Percentiles rank a stretch among this genome's conserved stretches.
Evolutionary conservation across 164 flowering plant genomes (phyloP).

Genomic region (Dillenia suffruticosa): DNA sequence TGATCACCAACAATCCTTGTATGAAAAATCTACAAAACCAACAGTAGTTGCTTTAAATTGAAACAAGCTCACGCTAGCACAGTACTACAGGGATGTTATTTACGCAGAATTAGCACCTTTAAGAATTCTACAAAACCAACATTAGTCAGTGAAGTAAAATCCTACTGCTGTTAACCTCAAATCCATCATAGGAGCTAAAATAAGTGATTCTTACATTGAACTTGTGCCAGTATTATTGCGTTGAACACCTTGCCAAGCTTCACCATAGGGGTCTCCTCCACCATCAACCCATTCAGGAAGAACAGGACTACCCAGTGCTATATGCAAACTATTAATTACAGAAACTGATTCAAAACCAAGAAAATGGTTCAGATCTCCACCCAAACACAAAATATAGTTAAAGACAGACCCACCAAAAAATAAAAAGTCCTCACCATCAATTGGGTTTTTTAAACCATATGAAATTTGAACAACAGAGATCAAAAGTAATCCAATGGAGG

Average conservation of each 20-base stretch:
- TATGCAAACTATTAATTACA: conserved; percentile 62
- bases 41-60: no score
- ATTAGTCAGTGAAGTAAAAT: not conserved
- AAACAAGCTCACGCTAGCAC: no score
- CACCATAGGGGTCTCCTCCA: conserved; percentile 88
- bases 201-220: conserved; percentile 46
- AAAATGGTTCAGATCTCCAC: not conserved
- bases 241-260: conserved; percentile 72
- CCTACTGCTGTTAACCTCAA: not conserved
- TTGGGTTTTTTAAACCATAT: conserved; percentile 44
- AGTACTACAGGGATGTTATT: no score
- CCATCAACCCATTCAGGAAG: conserved; percentile 64
- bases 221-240: conserved; percentile 54
- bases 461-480: conserved; percentile 26
- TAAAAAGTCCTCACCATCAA: conserved; percentile 44
- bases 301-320: conserved; percentile 49
- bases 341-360: conserved; percentile 39
- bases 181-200: not conserved
- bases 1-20: no score
- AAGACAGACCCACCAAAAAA: not conserved
- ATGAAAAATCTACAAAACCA: no score
- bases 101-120: conserved; percentile 74
- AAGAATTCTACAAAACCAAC: conserved; percentile 44
- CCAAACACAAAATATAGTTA: not conserved
- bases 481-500: conserved; percentile 32